Evolutionary conservation across 2,329 filamentous ascomycete species (phyloP).

Genomic region (Cladophialophora exuberans): DNA sequence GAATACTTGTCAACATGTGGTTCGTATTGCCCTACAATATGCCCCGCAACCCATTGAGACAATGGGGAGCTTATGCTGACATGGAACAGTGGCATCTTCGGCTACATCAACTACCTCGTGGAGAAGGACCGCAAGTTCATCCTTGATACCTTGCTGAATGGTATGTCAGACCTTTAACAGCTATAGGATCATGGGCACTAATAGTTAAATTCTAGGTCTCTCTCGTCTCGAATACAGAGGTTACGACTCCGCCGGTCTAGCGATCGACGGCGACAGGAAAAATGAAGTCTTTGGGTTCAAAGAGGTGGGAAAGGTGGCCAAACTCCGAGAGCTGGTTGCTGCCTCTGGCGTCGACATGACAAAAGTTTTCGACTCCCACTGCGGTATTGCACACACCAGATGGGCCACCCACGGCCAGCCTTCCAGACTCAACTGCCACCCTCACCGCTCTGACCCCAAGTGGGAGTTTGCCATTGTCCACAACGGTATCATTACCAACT

Average conservation of each 20-base stretch:
- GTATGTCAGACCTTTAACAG: conserved; percentile 55
- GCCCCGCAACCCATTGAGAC: background rate
- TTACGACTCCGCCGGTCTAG: conserved; percentile 96
- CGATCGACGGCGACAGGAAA: conserved; percentile 97
- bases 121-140: conserved; percentile 98
- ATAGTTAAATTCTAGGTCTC: conserved; percentile 64
- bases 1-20: conserved; percentile 25
- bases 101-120: conserved; percentile 98
- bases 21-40: conserved; percentile 21
- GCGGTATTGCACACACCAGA: conserved; percentile 96
- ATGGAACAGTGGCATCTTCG: conserved; percentile 79
- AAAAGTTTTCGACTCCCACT: conserved; percentile 97
- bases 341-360: conserved; percentile 79
- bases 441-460: conserved; percentile 91
- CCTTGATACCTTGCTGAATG: conserved; percentile 93
- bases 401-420: conserved; percentile 98
- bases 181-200: background rate
- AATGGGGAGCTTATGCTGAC: background rate
- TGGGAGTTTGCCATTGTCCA: conserved; percentile 98
- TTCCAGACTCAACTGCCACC: conserved; percentile 95
- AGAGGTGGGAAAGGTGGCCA: conserved; percentile 98
- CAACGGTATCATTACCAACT: conserved; percentile 99
- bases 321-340: conserved; percentile 90
- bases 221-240: conserved; percentile 97
- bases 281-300: conserved; percentile 97